Base-by-base conservation (phyloP, 1,284 basidiomycete genomes). In the Ceratobasidium sp. region DNA sequence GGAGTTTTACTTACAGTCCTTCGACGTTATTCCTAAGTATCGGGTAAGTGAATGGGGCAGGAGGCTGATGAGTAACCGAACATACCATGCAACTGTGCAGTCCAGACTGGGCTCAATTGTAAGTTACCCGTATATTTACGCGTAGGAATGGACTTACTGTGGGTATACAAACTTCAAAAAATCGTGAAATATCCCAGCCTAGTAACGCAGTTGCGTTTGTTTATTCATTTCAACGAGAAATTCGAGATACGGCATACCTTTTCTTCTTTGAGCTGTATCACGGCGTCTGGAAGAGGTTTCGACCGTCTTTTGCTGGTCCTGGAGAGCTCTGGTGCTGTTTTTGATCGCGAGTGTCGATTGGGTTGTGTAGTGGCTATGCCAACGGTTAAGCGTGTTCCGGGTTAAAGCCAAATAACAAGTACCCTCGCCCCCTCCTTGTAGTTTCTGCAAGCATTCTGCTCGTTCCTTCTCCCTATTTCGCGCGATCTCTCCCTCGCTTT, bases 151-250 rank as follows among this genome's bases (percentile, higher is more conserved):
- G 34, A 77, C 82, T 78, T 64, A 81, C 78, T 82, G 92, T 25
- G 94, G 94, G 82, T 95, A 95, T 68, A 95, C 90, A 81, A 90
- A 95, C 85, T 92, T 93, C 76, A 95, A 88, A 81, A 95, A 93
- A 83, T 95, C 94, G 78, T 95, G 94, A 82, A 95, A 95, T 17
- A 90, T 92, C 81, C 85, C 88, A 2, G 94, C 93, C 90, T 92
- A 79, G 9, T 76, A 62, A 25, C 51, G 52, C 49, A 32, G 46
- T 32, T 49, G 52, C 17, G 54, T 3, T 2, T 8, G n/a, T n/a
- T n/a, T 22, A 25, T 9, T 25, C 25, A 22, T 34, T 11, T 69
- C 37, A 68, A 32, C 34, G 40, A 17, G 37, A 19, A 25, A 46
- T 13, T n/a, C 6, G 46, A 49, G 43, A 17, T 40, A 0, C 44